Evolutionary conservation across 768 basidiomycete species (phyloP).

Genomic region (Cystofilobasidium bisporidii): DNA sequence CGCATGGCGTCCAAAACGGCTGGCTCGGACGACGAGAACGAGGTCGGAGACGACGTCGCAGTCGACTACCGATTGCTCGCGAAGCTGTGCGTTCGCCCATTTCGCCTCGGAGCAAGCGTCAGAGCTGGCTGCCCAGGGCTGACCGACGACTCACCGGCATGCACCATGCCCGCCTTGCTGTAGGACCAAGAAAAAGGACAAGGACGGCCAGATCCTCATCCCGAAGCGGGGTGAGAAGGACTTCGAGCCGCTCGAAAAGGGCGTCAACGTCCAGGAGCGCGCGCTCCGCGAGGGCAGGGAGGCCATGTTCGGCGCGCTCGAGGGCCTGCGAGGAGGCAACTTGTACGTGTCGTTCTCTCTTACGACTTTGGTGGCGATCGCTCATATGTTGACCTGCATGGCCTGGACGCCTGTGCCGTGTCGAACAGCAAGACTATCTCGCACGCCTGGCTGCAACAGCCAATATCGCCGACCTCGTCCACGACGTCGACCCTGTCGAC

Average conservation of each 20-base stretch:
- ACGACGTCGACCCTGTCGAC: constrained; percentile 17
- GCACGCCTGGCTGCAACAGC: constrained; percentile 34
- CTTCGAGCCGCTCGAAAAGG: constrained; percentile 65
- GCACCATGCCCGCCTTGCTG: too few relatives aligned
- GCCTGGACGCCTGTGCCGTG: too few relatives aligned
- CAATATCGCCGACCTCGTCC: constrained; percentile 17
- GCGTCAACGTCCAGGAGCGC: constrained; percentile 54
- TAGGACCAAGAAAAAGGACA: constrained; percentile 26
- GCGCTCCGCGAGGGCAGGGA: constrained; percentile 66
- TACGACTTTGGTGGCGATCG: too few relatives aligned
- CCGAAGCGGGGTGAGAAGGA: constrained; percentile 97
- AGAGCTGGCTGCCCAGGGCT: too few relatives aligned
- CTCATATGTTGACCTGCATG: too few relatives aligned
- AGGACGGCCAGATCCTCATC: constrained; percentile 47
- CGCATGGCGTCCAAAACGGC: background rate
- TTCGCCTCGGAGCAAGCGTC: too few relatives aligned
- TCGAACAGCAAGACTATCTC: constrained; percentile 40
- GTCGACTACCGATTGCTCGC: constrained; percentile 24
- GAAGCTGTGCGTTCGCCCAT: constrained; percentile 8
- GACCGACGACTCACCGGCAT: too few relatives aligned
- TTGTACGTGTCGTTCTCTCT: constrained; percentile 52
- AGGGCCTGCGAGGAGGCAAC: constrained; percentile 61
- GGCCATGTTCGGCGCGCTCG: constrained; percentile 79
- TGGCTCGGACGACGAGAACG: constrained; percentile 22
- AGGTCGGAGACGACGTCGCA: constrained; percentile 23